Evolutionary conservation across 257 asterid species (phyloP), one percentile per base, ranked within the genome.

Genomic region (Primulina huaijiensis): DNA sequence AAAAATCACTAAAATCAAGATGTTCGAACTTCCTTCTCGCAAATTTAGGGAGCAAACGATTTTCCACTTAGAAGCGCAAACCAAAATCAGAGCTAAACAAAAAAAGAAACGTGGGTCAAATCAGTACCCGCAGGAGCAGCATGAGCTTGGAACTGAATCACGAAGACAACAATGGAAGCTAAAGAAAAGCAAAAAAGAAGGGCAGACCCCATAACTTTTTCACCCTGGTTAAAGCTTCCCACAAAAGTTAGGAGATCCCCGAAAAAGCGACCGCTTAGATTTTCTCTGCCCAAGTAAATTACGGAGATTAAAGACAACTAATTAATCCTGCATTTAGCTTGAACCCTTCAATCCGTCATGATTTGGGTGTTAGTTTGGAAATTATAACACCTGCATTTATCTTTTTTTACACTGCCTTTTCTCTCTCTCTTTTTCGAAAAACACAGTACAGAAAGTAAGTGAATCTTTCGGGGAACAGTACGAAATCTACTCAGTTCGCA

Each of bases 61-160:
- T 2, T 14, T 19, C 23, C 12, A 4, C 19, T 1, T 33, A 30
- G 5, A 10, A 38, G 8, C 21, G 20, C 57, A 50, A 50, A 50
- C 57, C 17, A 17, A 70, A 58, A 64, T 4, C 0, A 34, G 6
- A 61, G 25, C 8, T 50, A 50, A 59, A 5, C 16, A 43, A 7
- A 31, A 31, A 5, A 46, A 30, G 7, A 62, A 63, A 52, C 12
- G 16, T 31, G 50, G 34, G 7, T 29, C 17, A 43, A 17, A 56
- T 33, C 31, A 17, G 23, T 89, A 94, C 99, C 99, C 75, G 93
- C 90, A 61, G 99, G 95, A 20, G 93, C 92, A 79, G 96, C 99
- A 71, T 80, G 82, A 64, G 83, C 96, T 80, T 77, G 86, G 72
- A 91, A 82, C 52, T 75, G 88, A 74, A 84, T 63, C 58, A 72